A percentile compares a stretch with the other conserved stretches of the same genome.
Evolutionary conservation across 2,329 filamentous ascomycete genomes (phyloP).

Genomic region (Pseudogymnoascus sp.): DNA sequence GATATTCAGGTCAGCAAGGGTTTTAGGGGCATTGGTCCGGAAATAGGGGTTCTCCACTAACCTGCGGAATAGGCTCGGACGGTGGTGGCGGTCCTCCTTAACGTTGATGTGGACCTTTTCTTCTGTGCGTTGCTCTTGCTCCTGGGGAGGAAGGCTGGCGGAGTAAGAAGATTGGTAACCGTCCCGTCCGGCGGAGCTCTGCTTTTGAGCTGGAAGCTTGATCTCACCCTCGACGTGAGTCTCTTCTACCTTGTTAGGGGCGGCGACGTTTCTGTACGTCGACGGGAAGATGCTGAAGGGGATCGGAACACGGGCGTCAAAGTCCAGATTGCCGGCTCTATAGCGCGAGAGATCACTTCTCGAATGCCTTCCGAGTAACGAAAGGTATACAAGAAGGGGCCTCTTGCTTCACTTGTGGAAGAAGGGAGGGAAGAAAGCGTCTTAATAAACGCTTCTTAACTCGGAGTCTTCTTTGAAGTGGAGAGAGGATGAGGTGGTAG

Average conservation of each 20-base stretch:
- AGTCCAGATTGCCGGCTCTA: slow-evolving; percentile 96
- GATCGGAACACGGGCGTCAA: slow-evolving; percentile 98
- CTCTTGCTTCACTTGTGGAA: slow-evolving; percentile 55
- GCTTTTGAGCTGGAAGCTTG: slow-evolving; percentile 55
- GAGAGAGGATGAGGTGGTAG: slow-evolving; percentile 10
- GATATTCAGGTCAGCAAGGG: slow-evolving; percentile 7
- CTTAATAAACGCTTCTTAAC: slow-evolving; percentile 26
- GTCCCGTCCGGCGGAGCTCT: slow-evolving; percentile 89
- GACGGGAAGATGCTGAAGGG: slow-evolving; percentile 99
- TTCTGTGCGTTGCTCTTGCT: slow-evolving; percentile 42
- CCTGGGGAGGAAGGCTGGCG: slow-evolving; percentile 55
- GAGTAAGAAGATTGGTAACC: slow-evolving; percentile 76
- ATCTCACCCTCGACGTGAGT: slow-evolving; percentile 86
- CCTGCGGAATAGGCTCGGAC: slow-evolving; percentile 46
- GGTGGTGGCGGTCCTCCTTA: slow-evolving; percentile 68
- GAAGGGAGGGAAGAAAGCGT: slow-evolving; percentile 34
- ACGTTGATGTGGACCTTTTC: slow-evolving; percentile 78
- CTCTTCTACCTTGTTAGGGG: slow-evolving; percentile 55
- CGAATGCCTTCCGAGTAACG: slow-evolving; percentile 55
- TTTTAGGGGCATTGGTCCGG: slow-evolving; percentile 16
- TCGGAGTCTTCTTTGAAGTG: slow-evolving; percentile 14
- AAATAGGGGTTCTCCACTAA: slow-evolving; percentile 23
- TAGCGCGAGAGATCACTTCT: slow-evolving; percentile 60
- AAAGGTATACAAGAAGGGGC: slow-evolving; percentile 63
- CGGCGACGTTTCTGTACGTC: slow-evolving; percentile 72